Evolutionary conservation across 331 rosid genomes (phyloP).

Genomic region (Acacia concinna): DNA sequence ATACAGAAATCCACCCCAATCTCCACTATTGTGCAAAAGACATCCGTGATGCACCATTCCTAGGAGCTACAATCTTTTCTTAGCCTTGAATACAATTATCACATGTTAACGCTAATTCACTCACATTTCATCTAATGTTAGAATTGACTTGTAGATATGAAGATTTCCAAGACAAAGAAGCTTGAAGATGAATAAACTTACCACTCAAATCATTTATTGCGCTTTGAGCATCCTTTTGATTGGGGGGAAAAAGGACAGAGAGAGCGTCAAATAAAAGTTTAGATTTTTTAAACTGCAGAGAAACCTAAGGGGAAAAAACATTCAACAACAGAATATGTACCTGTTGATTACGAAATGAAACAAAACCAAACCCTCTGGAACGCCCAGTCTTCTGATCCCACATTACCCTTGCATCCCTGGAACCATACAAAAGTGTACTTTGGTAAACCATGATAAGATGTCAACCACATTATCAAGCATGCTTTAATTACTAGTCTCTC

Average conservation of each 20-base stretch:
- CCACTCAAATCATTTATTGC: slow-evolving; percentile 97
- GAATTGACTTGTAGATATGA: background rate
- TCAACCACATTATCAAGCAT: slow-evolving; percentile 1
- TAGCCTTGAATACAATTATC: background rate
- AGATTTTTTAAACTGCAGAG: slow-evolving; percentile 5
- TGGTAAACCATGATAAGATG: slow-evolving; percentile 8
- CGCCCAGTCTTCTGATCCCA: slow-evolving; percentile 99
- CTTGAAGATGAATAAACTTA: slow-evolving; percentile 29
- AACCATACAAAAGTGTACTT: slow-evolving; percentile 24
- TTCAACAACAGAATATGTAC: slow-evolving; percentile 34
- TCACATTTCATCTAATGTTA: background rate
- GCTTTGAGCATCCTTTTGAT: slow-evolving; percentile 81
- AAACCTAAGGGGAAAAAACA: background rate
- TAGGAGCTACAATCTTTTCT: background rate
- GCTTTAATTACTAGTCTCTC: background rate
- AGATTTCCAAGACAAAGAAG: background rate
- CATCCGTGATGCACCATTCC: background rate
- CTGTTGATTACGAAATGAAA: slow-evolving; percentile 92
- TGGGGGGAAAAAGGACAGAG: background rate
- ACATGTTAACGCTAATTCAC: background rate
- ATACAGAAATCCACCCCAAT: background rate
- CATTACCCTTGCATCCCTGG: slow-evolving; percentile 98
- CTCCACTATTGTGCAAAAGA: slow-evolving; percentile 3
- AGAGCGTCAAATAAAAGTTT: background rate
- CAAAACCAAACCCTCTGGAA: slow-evolving; percentile 97